These are phyloP conservation scores for Globisporangium alternatum DNA, from an alignment of 352 stramenopile species.

Conservation along the genomic window DNA sequence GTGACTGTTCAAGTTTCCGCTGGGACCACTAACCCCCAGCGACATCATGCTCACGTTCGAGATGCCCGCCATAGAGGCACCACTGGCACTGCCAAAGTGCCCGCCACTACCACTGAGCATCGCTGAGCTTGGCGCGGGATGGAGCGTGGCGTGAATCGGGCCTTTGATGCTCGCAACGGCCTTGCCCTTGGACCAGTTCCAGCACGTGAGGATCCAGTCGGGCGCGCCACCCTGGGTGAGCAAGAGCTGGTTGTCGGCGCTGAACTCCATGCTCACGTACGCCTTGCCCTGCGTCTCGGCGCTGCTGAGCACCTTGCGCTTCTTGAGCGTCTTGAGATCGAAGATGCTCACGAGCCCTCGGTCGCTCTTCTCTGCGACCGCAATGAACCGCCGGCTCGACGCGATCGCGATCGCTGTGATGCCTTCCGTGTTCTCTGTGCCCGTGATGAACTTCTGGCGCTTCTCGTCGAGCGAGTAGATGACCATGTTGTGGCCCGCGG, in stretches of 20 bases:
- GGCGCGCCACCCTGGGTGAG: conserved; percentile 82
- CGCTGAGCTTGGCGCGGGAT: conserved; percentile 40
- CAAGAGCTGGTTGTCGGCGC: conserved; percentile 88
- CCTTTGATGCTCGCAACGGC: conserved; percentile 73
- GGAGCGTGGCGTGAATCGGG: conserved; percentile 50
- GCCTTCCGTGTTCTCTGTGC: conserved; percentile 66
- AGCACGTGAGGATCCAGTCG: conserved; percentile 89
- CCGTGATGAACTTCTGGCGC: conserved; percentile 88
- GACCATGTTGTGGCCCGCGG: conserved; percentile 86
- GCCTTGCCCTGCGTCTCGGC: conserved; percentile 59
- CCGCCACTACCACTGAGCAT: conserved; percentile 28
- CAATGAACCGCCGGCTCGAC: conserved; percentile 71
- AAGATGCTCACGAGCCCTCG: conserved; percentile 78
- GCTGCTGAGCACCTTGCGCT: conserved; percentile 85
- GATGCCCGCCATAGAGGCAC: conserved; percentile 18
- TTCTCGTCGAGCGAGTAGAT: conserved; percentile 90
- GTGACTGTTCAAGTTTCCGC: not conserved
- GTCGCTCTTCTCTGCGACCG: conserved; percentile 73
- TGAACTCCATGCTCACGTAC: conserved; percentile 88
- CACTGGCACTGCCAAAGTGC: conserved; percentile 30
- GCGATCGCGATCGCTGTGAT: conserved; percentile 70
- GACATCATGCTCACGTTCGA: conserved; percentile 26
- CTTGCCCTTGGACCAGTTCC: conserved; percentile 93
- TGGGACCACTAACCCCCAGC: conserved; percentile 7
- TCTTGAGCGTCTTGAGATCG: conserved; percentile 89